These are phyloP conservation scores for Chaetomiaceae sp. DNA, from an alignment of 2,329 filamentous ascomycete genomes.

Conservation along the genomic window DNA sequence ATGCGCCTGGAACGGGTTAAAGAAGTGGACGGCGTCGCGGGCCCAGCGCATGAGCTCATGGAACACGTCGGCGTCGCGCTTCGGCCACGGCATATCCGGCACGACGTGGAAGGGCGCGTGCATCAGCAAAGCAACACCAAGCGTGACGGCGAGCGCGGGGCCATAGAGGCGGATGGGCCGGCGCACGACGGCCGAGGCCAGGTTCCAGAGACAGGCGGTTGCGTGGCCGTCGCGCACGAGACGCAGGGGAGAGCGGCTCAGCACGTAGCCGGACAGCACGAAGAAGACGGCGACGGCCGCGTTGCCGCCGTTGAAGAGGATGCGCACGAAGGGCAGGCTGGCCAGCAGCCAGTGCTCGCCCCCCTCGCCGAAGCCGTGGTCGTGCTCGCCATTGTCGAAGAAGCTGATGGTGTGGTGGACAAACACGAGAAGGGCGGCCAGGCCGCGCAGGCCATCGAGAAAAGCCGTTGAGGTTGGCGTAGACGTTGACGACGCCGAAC, in stretches of 20 bases:
- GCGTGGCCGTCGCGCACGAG: constrained; percentile 37
- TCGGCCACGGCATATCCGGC: constrained; percentile 3
- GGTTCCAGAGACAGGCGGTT: constrained; percentile 33
- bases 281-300: constrained; percentile 48
- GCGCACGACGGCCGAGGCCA: constrained; percentile 38
- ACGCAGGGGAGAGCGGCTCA: constrained; percentile 41
- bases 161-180: constrained; percentile 40
- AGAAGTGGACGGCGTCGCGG: not conserved
- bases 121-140: constrained; percentile 1
- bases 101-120: not conserved
- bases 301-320: constrained; percentile 1
- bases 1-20: constrained; percentile 4
- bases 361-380: not conserved
- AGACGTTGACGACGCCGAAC: no score
- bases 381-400: not conserved
- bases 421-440: not conserved
- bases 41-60: not conserved
- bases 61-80: not conserved
- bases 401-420: not conserved
- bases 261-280: constrained; percentile 50
- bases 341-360: not conserved
- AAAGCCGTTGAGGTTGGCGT: not conserved
- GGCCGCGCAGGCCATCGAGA: not conserved
- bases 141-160: constrained; percentile 20
- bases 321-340: constrained; percentile 1